Percentiles rank a stretch among this genome's conserved stretches.
Evolutionary conservation across 2,329 filamentous ascomycete species (phyloP).

Genomic region (Sclerotinia minor): DNA sequence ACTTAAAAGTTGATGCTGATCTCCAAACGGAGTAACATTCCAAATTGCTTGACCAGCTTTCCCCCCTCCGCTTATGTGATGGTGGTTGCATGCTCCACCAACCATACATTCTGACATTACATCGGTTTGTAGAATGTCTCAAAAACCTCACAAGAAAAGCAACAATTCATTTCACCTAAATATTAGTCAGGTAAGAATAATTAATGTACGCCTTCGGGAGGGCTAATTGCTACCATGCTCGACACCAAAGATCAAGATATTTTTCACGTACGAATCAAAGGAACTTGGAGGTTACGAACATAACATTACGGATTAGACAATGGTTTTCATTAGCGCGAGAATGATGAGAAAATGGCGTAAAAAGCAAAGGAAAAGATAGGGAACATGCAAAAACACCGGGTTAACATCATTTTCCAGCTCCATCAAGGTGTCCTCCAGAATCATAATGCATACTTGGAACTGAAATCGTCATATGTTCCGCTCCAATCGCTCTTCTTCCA

Average conservation of each 20-base stretch:
- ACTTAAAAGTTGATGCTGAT: not conserved
- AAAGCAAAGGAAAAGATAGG: not conserved
- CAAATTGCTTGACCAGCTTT: slow-evolving; percentile 9
- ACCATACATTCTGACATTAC: slow-evolving; percentile 11
- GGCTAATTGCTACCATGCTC: slow-evolving; percentile 7
- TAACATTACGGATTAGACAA: slow-evolving; percentile 9
- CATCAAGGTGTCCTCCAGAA: not conserved
- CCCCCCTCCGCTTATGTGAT: slow-evolving; percentile 14
- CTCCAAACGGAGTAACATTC: not conserved
- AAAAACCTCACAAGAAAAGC: slow-evolving; percentile 20
- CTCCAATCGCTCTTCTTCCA: not conserved
- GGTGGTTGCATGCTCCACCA: slow-evolving; percentile 15
- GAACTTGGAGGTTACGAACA: not conserved
- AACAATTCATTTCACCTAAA: slow-evolving; percentile 10
- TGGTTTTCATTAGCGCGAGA: slow-evolving; percentile 9
- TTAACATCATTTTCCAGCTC: not conserved
- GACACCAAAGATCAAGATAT: slow-evolving; percentile 8
- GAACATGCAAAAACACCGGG: not conserved
- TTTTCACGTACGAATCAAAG: not conserved
- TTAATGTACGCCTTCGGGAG: slow-evolving; percentile 1
- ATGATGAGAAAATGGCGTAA: not conserved
- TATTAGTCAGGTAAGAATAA: slow-evolving; percentile 21
- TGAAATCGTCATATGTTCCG: not conserved
- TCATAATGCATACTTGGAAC: not conserved
- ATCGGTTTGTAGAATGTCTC: slow-evolving; percentile 24